Conservation (phyloP, 257 asterid genomes). For the Hygrophila difformis region DNA sequence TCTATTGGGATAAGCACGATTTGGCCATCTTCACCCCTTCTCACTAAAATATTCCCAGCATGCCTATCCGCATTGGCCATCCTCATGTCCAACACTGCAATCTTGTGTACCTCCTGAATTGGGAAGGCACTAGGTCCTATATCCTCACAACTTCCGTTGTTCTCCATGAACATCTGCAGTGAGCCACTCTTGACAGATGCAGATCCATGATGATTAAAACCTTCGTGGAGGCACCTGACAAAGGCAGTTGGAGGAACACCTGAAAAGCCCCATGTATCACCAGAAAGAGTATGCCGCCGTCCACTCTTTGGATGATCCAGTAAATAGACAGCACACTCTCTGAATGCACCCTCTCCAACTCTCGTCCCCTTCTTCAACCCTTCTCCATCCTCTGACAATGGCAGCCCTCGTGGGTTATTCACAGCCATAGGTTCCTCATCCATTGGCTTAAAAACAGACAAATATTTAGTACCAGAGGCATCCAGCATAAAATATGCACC, state of each 20-base stretch:
- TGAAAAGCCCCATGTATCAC: slow-evolving; percentile 58
- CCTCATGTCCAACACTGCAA: slow-evolving; percentile 81
- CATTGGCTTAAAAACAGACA: slow-evolving; percentile 77
- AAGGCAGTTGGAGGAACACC: slow-evolving; percentile 74
- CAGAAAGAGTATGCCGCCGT: slow-evolving; percentile 52
- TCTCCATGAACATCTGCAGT: slow-evolving; percentile 71
- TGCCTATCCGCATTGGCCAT: slow-evolving; percentile 92
- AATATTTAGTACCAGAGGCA: slow-evolving; percentile 41
- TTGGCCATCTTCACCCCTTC: slow-evolving; percentile 59
- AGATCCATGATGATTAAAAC: slow-evolving; percentile 66
- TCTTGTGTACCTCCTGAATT: slow-evolving; percentile 75
- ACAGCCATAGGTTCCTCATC: slow-evolving; percentile 95
- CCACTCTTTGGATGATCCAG: slow-evolving; percentile 85
- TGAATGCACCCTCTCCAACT: slow-evolving; percentile 84
- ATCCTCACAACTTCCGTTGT: slow-evolving; percentile 85
- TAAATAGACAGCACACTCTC: slow-evolving; percentile 87
- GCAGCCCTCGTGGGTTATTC: slow-evolving; percentile 86
- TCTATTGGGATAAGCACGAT: slow-evolving; percentile 75
- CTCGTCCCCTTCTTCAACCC: slow-evolving; percentile 90
- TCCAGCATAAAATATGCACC: slow-evolving; percentile 88
- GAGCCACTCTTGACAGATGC: slow-evolving; percentile 61
- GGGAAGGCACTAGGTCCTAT: slow-evolving; percentile 83
- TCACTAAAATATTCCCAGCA: slow-evolving; percentile 75
- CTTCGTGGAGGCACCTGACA: slow-evolving; percentile 61
- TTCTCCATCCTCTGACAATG: slow-evolving; percentile 75